Evolutionary conservation across 768 basidiomycete species (phyloP), one percentile per base, ranked within the genome.

Genomic region (Naganishia onofrii): DNA sequence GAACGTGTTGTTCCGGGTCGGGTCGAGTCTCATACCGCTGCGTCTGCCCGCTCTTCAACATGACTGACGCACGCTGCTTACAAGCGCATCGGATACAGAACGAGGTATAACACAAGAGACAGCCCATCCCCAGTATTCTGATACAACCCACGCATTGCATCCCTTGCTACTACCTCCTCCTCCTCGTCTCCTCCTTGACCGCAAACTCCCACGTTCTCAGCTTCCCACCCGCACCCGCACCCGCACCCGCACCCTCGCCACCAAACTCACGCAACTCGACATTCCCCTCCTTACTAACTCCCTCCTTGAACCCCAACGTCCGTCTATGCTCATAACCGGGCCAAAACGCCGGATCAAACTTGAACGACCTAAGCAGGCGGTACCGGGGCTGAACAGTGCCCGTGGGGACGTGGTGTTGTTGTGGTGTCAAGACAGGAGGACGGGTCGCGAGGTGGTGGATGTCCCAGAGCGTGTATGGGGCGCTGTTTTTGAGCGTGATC

Each of bases 121-220:
- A n/a, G n/a, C n/a, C n/a, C n/a, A n/a, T n/a, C n/a, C n/a, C n/a
- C n/a, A n/a, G n/a, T n/a, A n/a, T n/a, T n/a, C n/a, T n/a, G n/a
- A n/a, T n/a, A n/a, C n/a, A n/a, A n/a, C n/a, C n/a, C n/a, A n/a
- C n/a, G n/a, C n/a, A n/a, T n/a, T n/a, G n/a, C n/a, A 42, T 10
- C 42, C 9, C 42, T 15, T 2, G 2, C 15, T 8, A 42, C 42
- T 10, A 17, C 13, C 12, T 31, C 32, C 60, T 53, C 44, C 56
- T 13, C 60, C 51, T 69, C 31, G 34, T n/a, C n/a, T 60, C 48
- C 19, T 32, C 67, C 46, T 34, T 70, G 28, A 85, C 71, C 80
- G 85, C 92, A 81, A 94, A 93, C 79, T 93, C 90, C 92, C 92
- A 94, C 72, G 90, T 93, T 70, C 91, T 84, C 73, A 92, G 90